Conservation (phyloP, 768 basidiomycete species). For the Suillus spraguei region DNA sequence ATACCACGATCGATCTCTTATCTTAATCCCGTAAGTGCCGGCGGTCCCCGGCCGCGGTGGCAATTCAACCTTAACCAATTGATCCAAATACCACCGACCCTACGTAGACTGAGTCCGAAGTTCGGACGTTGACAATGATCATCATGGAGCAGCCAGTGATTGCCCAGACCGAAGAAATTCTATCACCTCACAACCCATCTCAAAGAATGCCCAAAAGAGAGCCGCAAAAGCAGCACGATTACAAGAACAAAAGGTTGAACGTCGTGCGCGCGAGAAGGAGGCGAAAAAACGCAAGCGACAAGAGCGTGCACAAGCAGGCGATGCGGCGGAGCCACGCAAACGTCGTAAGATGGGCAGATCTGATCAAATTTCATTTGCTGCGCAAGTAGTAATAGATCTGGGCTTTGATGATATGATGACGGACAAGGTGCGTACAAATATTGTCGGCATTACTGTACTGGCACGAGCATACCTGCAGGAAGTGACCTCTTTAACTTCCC, state of each 20-base stretch:
- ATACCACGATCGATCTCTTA: constrained; percentile 5
- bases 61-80: constrained; percentile 9
- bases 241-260: constrained; percentile 68
- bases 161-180: constrained; percentile 18
- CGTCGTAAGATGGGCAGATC: constrained; percentile 26
- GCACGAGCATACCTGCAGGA: constrained; percentile 56
- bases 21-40: constrained; percentile 6
- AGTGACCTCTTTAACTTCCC: constrained; percentile 84
- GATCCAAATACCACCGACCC: not conserved
- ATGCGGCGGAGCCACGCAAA: constrained; percentile 43
- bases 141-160: constrained; percentile 31
- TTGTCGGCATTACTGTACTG: constrained; percentile 13
- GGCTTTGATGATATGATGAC: constrained; percentile 94
- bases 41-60: constrained; percentile 10
- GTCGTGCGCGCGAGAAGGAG: constrained; percentile 77
- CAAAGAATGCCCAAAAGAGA: constrained; percentile 81
- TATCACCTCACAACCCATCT: constrained; percentile 40
- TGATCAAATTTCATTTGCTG: constrained; percentile 47
- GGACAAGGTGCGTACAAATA: constrained; percentile 66
- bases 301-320: constrained; percentile 60
- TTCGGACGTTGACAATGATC: not conserved
- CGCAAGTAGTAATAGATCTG: constrained; percentile 80
- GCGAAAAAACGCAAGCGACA: constrained; percentile 75
- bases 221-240: constrained; percentile 70
- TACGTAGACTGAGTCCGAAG: not conserved